phyloP scores from a whole-genome alignment of 2,329 filamentous ascomycete genomes.

The Alternaria arbusti region DNA sequence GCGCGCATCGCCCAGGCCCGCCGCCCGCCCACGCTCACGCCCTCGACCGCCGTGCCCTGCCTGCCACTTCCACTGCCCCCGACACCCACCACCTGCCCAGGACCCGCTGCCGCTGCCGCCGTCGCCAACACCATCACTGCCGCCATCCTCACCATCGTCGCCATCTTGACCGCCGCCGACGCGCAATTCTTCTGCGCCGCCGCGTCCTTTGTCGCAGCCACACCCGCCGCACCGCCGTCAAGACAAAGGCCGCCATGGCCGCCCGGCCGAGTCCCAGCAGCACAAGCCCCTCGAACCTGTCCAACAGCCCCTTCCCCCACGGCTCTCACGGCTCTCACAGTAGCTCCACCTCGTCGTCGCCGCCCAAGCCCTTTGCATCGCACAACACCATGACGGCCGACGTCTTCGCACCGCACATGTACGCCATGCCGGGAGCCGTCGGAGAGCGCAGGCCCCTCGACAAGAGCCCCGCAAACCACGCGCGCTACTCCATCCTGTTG shows the following conservation, averaged over 20 bases:
- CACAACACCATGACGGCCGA: slow-evolving; percentile 50
- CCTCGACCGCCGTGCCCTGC: slow-evolving; percentile 32
- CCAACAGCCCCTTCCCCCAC: slow-evolving; percentile 49
- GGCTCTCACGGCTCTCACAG: slow-evolving; percentile 49
- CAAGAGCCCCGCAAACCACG: slow-evolving; percentile 36
- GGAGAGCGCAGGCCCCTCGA: slow-evolving; percentile 50
- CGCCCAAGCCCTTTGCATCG: slow-evolving; percentile 43
- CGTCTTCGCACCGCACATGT: slow-evolving; percentile 50
- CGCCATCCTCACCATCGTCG: slow-evolving; percentile 5
- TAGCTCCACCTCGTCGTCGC: slow-evolving; percentile 50
- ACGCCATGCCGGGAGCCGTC: slow-evolving; percentile 48
- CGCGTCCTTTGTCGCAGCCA: slow-evolving; percentile 42
- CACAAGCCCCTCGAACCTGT: slow-evolving; percentile 50
- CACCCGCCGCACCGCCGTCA: slow-evolving; percentile 32
- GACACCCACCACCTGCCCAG: slow-evolving; percentile 29
- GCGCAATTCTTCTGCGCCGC: slow-evolving; percentile 3
- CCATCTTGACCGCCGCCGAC: not conserved
- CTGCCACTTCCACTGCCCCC: slow-evolving; percentile 36
- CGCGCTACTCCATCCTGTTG: slow-evolving; percentile 57
- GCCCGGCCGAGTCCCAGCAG: slow-evolving; percentile 51
- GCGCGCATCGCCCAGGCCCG: slow-evolving; percentile 21
- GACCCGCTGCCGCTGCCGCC: slow-evolving; percentile 10
- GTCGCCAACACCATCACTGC: not conserved
- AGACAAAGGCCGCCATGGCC: slow-evolving; percentile 49
- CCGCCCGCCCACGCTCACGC: slow-evolving; percentile 23